Base-by-base conservation (phyloP, 2,329 filamentous ascomycete genomes). In the Arthrobotrys musiformis region DNA sequence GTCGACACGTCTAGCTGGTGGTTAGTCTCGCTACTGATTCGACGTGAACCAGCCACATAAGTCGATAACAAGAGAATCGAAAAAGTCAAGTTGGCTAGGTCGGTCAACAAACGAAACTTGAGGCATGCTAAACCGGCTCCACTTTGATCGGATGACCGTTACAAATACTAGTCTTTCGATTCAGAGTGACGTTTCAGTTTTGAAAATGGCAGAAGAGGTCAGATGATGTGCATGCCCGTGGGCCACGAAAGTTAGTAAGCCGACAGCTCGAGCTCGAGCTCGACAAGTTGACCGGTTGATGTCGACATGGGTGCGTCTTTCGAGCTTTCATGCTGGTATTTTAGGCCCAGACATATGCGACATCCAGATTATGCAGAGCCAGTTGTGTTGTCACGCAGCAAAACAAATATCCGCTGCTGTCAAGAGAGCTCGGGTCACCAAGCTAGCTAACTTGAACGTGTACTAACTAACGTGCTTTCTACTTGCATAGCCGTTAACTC, bases 131-230 rank as follows among this genome's bases (percentile, higher is more conserved):
- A n/a, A 46, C 42, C 42, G 42, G 42, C 9, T 48, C 44, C 54
- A 58, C 11, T 58, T n/a, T 58, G 54, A 58, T 58, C 54, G 54
- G 54, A 58, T 58, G 54, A 58, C 54, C 33, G 54, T 40, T 58
- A 40, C 19, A 58, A 26, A 4, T n/a, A n/a, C n/a, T n/a, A n/a
- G n/a, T n/a, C n/a, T 17, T 22, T 58, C 33, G 54, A 58, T 58
- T 11, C 33, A 37, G n/a, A 58, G 30, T 58, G 33, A 40, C 33
- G 22, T 58, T 40, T 58, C 30, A 17, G 30, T 24, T 40, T 50
- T 17, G 1, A n/a, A 56, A 35, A n/a, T 35, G 50, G 50, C 50
- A 35, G 50, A 56, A n/a, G 50, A 56, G 28, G 50, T 56, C 50
- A 37, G 50, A 56, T 56, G 50, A 58, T 40, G 30, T 58, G 24